Conservation (phyloP, 495 filamentous ascomycete genomes). For the Neurospora pannonica region DNA sequence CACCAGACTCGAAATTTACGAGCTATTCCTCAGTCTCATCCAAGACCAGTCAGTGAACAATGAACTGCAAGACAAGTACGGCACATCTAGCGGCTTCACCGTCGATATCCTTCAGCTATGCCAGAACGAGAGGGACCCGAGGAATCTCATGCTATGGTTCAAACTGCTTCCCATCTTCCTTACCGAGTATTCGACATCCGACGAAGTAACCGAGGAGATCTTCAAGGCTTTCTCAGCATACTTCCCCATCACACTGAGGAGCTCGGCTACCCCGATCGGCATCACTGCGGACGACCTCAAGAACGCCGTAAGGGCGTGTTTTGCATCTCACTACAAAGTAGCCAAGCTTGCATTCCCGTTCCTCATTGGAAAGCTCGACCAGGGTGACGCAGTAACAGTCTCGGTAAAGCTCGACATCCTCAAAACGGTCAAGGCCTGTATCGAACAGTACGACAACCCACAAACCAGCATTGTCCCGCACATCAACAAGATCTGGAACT, state of each 20-base stretch:
- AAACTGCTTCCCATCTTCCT: constrained; percentile 29
- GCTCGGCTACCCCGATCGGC: constrained; percentile 29
- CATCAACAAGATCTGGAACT: constrained; percentile 39
- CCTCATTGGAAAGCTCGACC: constrained; percentile 40
- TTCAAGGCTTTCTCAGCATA: constrained; percentile 42
- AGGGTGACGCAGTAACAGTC: constrained; percentile 39
- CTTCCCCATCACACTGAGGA: constrained; percentile 43
- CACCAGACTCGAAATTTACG: constrained; percentile 39
- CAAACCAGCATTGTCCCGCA: constrained; percentile 31
- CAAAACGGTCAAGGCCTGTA: constrained; percentile 36
- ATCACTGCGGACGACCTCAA: constrained; percentile 43
- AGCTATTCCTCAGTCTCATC: constrained; percentile 34
- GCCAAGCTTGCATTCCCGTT: constrained; percentile 33
- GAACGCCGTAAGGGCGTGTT: constrained; percentile 34
- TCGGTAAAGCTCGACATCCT: constrained; percentile 47
- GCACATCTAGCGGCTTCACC: constrained; percentile 27
- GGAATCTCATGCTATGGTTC: constrained; percentile 41
- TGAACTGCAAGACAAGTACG: constrained; percentile 32
- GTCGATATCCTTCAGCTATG: constrained; percentile 33
- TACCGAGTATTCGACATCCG: constrained; percentile 27
- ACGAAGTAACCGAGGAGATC: constrained; percentile 32
- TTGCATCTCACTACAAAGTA: constrained; percentile 31
- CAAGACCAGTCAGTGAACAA: constrained; percentile 24
- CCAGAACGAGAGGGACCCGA: constrained; percentile 38
- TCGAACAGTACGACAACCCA: constrained; percentile 30